Conservation (phyloP, 495 filamentous ascomycete species). For the Trichoderma reesei region DNA sequence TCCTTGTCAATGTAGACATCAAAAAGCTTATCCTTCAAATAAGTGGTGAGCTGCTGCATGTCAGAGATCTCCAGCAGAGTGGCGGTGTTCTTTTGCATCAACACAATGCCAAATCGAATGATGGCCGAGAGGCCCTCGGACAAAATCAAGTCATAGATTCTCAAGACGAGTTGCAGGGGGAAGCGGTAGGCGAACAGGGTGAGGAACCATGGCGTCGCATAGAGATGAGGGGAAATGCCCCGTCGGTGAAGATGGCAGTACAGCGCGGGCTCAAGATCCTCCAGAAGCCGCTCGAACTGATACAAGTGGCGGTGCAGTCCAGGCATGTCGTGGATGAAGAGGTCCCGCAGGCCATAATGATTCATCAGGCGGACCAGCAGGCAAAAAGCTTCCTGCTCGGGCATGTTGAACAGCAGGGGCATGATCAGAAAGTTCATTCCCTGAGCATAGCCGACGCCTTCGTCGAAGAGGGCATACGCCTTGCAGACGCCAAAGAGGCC, state of each 20-base stretch:
- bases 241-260: slow-evolving; percentile 90
- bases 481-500: slow-evolving; percentile 93
- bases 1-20: slow-evolving; percentile 94
- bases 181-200: slow-evolving; percentile 99
- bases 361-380: slow-evolving; percentile 93
- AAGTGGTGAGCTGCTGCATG: slow-evolving; percentile 76
- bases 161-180: slow-evolving; percentile 87
- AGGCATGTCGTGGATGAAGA: slow-evolving; percentile 95
- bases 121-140: slow-evolving; percentile 91
- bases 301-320: slow-evolving; percentile 88
- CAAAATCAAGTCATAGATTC: slow-evolving; percentile 93
- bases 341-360: slow-evolving; percentile 82
- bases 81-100: slow-evolving; percentile 87
- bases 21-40: slow-evolving; percentile 87
- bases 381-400: slow-evolving; percentile 93
- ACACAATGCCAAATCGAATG: slow-evolving; percentile 82
- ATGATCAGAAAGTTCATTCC: slow-evolving; percentile 98
- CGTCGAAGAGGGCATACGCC: slow-evolving; percentile 93
- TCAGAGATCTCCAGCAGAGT: slow-evolving; percentile 78
- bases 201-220: slow-evolving; percentile 98
- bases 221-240: slow-evolving; percentile 80
- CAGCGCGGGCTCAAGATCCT: slow-evolving; percentile 87
- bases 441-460: slow-evolving; percentile 91
- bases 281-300: slow-evolving; percentile 88
- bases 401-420: slow-evolving; percentile 98